Evolutionary conservation across 2,329 filamentous ascomycete species (phyloP).

Genomic region (Fulvia fulva): DNA sequence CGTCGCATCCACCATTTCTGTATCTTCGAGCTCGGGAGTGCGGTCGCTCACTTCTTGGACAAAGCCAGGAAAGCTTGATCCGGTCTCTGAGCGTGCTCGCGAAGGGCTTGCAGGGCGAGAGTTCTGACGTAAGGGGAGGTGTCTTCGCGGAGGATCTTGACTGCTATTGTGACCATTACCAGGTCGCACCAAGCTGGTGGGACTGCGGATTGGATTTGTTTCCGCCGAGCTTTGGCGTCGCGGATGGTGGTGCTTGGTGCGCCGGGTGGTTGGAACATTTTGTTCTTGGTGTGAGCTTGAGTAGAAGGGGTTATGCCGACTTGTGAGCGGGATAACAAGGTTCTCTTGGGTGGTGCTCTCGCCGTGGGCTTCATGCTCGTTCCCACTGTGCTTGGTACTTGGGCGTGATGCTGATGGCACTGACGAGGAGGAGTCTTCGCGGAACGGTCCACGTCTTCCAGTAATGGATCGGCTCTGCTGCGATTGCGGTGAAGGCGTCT

Average conservation of each 20-base stretch:
- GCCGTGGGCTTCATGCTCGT: too few relatives aligned
- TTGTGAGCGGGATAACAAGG: neutral
- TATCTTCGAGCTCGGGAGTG: neutral
- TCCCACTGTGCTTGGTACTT: too few relatives aligned
- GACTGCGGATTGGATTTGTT: too few relatives aligned
- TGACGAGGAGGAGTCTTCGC: neutral
- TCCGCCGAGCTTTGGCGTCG: too few relatives aligned
- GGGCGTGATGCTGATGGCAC: neutral
- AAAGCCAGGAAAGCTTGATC: neutral
- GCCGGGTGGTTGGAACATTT: neutral
- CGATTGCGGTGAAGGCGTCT: neutral
- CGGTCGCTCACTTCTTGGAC: neutral
- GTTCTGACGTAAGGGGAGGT: too few relatives aligned
- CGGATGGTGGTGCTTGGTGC: neutral
- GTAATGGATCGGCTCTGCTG: neutral
- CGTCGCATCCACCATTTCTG: neutral
- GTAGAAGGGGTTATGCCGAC: neutral
- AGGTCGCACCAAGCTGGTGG: too few relatives aligned
- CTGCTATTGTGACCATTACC: too few relatives aligned
- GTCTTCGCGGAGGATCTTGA: too few relatives aligned
- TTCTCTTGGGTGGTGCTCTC: too few relatives aligned
- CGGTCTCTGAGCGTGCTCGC: too few relatives aligned
- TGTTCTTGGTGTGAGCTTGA: neutral
- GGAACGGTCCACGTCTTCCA: neutral
- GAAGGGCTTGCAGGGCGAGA: too few relatives aligned